Evolutionary conservation across 805 yeast species (phyloP), one percentile per base, ranked within the genome.

Genomic region (Ogataea dorogensis): DNA sequence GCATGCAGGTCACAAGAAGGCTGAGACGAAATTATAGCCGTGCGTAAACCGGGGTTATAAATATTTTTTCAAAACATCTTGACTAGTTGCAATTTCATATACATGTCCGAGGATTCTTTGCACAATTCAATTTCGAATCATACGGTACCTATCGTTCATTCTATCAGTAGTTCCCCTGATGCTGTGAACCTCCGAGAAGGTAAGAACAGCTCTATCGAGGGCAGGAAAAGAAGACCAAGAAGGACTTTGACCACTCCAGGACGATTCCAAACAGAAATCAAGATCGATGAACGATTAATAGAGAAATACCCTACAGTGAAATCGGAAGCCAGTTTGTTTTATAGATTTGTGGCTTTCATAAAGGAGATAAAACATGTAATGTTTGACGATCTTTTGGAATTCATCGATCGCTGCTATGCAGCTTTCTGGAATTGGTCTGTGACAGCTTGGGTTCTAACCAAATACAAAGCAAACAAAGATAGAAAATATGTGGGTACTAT

Each of bases 221-320:
- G 12, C 7, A 21, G n/a, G n/a, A 4, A 7, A 21, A 21, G n/a
- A 12, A 20, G 27, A 17, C 32, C 31, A 25, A 31, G 25, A 22
- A 24, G 43, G 18, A 38, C 42, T 5, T 29, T 35, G 17, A 42
- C 46, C 11, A 42, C 46, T 5, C 46, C 46, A 15, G 46, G 46
- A 20, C 27, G 46, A n/a, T 42, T 38, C 36, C 43, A 38, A 19
- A 38, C 42, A 9, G 40, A 42, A 29, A 33, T 42, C 20, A 32
- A 35, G 25, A 42, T 42, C 17, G 42, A 42, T 16, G 46, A 42
- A 25, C 21, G 38, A 9, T 30, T 42, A 14, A 34, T 42, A 17
- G 29, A 31, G 14, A 34, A 26, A 20, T 28, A 24, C n/a, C 46
- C 46, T 2, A 42, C 46, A 3, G 46, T 42, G 7, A 31, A 35